Evolutionary conservation across 169 alveolate species (phyloP).

Genomic region (Cryptosporidium bovis): DNA sequence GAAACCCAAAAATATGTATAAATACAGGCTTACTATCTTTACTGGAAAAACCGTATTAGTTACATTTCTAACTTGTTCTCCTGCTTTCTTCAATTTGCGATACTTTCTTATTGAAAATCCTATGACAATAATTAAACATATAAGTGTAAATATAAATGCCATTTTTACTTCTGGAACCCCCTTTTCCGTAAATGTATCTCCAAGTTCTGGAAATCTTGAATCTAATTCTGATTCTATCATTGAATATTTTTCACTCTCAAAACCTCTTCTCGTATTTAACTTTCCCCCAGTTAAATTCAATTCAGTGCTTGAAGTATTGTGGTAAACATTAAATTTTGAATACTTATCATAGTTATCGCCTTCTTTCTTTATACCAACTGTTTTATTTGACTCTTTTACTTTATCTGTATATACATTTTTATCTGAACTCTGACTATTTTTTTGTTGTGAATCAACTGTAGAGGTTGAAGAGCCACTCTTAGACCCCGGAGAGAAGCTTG

Average conservation of each 20-base stretch:
- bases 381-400: too few relatives aligned
- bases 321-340: background rate
- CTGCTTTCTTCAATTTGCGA: constrained; percentile 67
- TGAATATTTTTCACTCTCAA: constrained; percentile 29
- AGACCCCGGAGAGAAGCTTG: background rate
- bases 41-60: constrained; percentile 73
- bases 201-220: constrained; percentile 50
- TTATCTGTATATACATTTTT: too few relatives aligned
- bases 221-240: constrained; percentile 50
- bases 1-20: constrained; percentile 54
- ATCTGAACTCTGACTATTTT: too few relatives aligned
- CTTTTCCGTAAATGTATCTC: constrained; percentile 1
- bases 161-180: constrained; percentile 53
- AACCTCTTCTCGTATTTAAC: constrained; percentile 21
- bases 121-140: constrained; percentile 55
- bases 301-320: too few relatives aligned
- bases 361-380: too few relatives aligned
- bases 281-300: too few relatives aligned
- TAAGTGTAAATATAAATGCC: constrained; percentile 31
- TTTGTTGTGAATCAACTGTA: background rate
- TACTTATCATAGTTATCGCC: background rate
- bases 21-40: constrained; percentile 47
- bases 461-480: background rate
- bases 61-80: constrained; percentile 62
- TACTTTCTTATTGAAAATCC: constrained; percentile 73